Evolutionary conservation across 1,139 yeast genomes (phyloP).

Genomic region (Pichiaceae sp.): DNA sequence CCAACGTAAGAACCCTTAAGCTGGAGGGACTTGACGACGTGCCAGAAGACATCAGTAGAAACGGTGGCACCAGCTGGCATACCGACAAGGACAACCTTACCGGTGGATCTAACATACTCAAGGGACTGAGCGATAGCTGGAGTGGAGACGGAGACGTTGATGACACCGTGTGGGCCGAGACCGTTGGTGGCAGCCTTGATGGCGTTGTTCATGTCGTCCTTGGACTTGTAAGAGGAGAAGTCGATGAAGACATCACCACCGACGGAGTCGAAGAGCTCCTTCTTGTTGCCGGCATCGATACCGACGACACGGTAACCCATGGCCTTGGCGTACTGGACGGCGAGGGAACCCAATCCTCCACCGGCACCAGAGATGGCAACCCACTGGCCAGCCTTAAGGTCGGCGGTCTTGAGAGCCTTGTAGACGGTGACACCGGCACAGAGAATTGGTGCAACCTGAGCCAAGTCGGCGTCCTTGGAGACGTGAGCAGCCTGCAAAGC

Average conservation of each 20-base stretch:
- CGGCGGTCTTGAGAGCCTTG: conserved; percentile 69
- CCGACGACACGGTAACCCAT: conserved; percentile 69
- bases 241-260: conserved; percentile 68
- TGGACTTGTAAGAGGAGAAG: conserved; percentile 32
- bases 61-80: conserved; percentile 68
- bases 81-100: conserved; percentile 68
- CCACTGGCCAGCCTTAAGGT: conserved; percentile 57
- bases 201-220: conserved; percentile 43
- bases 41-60: conserved; percentile 52
- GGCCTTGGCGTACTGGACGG: conserved; percentile 66
- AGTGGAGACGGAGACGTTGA: conserved; percentile 67
- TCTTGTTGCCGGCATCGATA: conserved; percentile 69
- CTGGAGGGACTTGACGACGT: conserved; percentile 56
- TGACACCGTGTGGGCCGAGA: conserved; percentile 63
- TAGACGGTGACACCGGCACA: conserved; percentile 81
- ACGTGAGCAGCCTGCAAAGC: conserved; percentile 69
- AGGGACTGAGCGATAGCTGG: conserved; percentile 56
- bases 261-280: conserved; percentile 41
- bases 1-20: conserved; percentile 74
- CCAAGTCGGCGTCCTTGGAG: conserved; percentile 59
- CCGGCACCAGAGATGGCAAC: conserved; percentile 74
- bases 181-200: conserved; percentile 52
- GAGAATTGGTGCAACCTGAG: conserved; percentile 60
- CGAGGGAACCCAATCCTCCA: conserved; percentile 73
- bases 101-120: conserved; percentile 57